These are phyloP conservation scores for Diplodia mutila DNA, from an alignment of 2,329 filamentous ascomycete species.

Conservation along the genomic window DNA sequence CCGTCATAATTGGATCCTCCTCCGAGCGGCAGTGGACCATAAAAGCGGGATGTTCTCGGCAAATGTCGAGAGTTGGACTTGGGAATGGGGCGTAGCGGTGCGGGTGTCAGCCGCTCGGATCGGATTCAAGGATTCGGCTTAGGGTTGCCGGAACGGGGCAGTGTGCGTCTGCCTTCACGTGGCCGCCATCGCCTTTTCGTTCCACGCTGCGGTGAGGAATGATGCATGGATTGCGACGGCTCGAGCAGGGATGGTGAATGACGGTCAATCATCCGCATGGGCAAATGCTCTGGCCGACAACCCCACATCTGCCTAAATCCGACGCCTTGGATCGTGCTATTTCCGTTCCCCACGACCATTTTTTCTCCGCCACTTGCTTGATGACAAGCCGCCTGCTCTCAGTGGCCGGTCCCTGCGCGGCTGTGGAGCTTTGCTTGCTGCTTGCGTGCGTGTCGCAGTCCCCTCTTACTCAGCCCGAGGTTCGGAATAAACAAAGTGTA, in stretches of 20 bases:
- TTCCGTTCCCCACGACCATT: background rate
- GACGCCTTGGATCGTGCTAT: constrained; percentile 4
- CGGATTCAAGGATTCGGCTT: background rate
- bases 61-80: background rate
- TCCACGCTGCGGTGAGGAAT: background rate
- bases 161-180: background rate
- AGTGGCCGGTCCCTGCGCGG: background rate
- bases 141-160: background rate
- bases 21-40: background rate
- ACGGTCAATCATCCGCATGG: constrained; percentile 16
- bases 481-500: background rate
- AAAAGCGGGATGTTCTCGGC: constrained; percentile 9
- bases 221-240: background rate
- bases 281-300: background rate
- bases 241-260: background rate
- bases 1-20: constrained; percentile 1
- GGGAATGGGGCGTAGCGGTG: background rate
- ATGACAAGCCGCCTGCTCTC: background rate
- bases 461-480: background rate
- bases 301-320: constrained; percentile 22
- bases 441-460: background rate
- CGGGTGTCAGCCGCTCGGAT: constrained; percentile 8
- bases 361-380: background rate
- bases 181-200: background rate
- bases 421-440: background rate